Base-by-base conservation (phyloP, 768 basidiomycete genomes). In the Russula griseocarnosa region DNA sequence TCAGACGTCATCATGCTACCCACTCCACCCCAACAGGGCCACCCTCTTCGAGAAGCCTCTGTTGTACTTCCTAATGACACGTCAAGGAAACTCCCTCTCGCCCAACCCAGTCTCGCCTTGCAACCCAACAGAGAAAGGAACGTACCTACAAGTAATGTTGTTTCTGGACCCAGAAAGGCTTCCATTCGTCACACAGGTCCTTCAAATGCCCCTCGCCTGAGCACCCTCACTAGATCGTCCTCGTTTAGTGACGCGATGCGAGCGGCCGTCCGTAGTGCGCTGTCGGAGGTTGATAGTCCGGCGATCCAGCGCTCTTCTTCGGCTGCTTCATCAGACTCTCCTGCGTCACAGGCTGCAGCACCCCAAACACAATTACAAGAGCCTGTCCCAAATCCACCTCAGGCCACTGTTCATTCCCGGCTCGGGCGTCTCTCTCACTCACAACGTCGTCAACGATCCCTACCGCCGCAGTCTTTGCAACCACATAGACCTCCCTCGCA, bases 181-280 rank as follows among this genome's bases (percentile, higher is more conserved):
- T 3, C 47, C 32, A 8, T 30, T 32, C 42, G 30, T 36, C 58
- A 56, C 8, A 5, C 38, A 49, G 56, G 40, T 18, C 59, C 59
- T 26, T 47, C 24, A 28, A 24, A 22, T 51, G n/a, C 28, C 28
- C 8, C 59, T 18, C 47, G 40, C 54, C 11, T 49, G 5, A 51
- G 14, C 4, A 3, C 63, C 30, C 49, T 65, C 38, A 10, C 59
- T 30, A 59, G 63, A 26, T 16, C 59, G 5, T 60, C 63, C 13
- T 65, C 63, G 1, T 61, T 65, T 30, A 60, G n/a, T 30, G 54
- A 65, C 26, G 22, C 30, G 6, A 65, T 65, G 58, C 63, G 63
- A 10, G 54, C 54, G 6, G 63, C 63, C 3, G 32, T 65, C 24
- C 59, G 59, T 10, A 55, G 34, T 30, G 63, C 63, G 22, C 14